Percentiles rank a stretch among this genome's conserved stretches.
phyloP scores from a whole-genome alignment of 345 rosid genomes.

The Eucalyptus melliodora region DNA sequence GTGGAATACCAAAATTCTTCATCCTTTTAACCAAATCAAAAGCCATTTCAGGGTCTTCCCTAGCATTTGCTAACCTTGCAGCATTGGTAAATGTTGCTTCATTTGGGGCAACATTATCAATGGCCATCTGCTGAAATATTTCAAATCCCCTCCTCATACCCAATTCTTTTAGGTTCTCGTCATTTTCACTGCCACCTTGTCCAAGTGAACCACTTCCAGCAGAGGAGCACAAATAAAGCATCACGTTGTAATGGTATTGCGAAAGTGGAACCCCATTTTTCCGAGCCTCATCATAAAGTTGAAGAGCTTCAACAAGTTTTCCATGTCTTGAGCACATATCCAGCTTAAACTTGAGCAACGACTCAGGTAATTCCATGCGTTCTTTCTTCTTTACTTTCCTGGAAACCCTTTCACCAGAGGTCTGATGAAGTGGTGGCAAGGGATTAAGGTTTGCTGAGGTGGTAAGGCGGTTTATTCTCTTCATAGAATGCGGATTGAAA shows the following conservation, averaged over 20 bases:
- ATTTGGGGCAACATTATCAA: constrained; percentile 53
- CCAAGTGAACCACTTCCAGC: constrained; percentile 10
- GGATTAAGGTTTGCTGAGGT: constrained; percentile 17
- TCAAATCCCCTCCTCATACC: constrained; percentile 61
- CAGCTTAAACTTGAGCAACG: constrained; percentile 33
- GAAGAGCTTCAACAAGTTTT: constrained; percentile 60
- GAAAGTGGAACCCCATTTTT: constrained; percentile 26
- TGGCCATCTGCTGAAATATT: constrained; percentile 67
- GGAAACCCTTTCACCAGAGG: constrained; percentile 4
- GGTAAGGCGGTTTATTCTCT: constrained; percentile 21
- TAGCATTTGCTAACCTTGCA: constrained; percentile 67
- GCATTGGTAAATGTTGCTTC: constrained; percentile 85
- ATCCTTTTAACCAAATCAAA: constrained; percentile 78
- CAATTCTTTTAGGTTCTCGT: constrained; percentile 6
- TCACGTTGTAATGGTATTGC: constrained; percentile 51
- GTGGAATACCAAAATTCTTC: constrained; percentile 53
- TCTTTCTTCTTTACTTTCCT: constrained; percentile 39
- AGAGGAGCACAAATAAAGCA: constrained; percentile 77
- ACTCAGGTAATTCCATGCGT: constrained; percentile 45
- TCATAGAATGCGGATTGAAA: not conserved
- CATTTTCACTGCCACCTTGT: constrained; percentile 5
- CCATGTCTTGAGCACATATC: constrained; percentile 61
- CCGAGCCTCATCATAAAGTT: constrained; percentile 71
- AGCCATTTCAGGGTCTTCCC: constrained; percentile 86
- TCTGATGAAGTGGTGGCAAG: not conserved